Base-by-base conservation (phyloP, 1,284 basidiomycete species). In the Trichosporon sp. region DNA sequence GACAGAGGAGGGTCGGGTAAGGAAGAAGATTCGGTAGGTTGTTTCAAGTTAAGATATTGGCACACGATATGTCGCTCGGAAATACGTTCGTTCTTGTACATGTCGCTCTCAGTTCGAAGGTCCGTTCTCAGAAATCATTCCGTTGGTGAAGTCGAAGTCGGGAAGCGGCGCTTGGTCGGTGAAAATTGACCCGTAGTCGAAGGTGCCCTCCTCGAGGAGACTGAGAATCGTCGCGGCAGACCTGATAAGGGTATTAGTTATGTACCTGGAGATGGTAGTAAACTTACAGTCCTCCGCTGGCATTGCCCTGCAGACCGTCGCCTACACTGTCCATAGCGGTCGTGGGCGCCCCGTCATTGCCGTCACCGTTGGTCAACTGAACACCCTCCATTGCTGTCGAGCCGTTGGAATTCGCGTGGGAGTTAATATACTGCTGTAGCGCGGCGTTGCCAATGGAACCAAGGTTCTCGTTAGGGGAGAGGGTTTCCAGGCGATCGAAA, bases 181-280 rank as follows among this genome's bases (percentile, higher is more conserved):
- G 69, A 83, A 83, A 65, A 83, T 81, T 26, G 78, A 78, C 19
- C 80, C 78, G 71, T 83, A 83, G 72, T 83, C 82, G 65, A 84
- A 84, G 10, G 79, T 80, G 14, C 83, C 83, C 70, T 84, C 80
- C 70, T 84, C 81, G 70, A 84, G 74, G 26, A 84, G 68, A 65
- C 78, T 79, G 32, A 84, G 70, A 61, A 84, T 84, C 0, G 83
- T 81, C 6, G 83, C 82, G 2, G 83, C 83, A 26, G 83, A 84
- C 68, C 73, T 74, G 51, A 63, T 63, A n/a, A 10, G 43, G 64
- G 37, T 26, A 66, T 71, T 65, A 61, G 67, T 19, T n/a, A 14
- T 43, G 67, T 26, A 16, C 59, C 37, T 37, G n/a, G n/a, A 63
- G 14, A 32, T 35, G 31, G 59, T 63, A 26, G 16, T 16, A 51